phyloP scores from a whole-genome alignment of 306 rosid species.

The Calophaca sinica region DNA sequence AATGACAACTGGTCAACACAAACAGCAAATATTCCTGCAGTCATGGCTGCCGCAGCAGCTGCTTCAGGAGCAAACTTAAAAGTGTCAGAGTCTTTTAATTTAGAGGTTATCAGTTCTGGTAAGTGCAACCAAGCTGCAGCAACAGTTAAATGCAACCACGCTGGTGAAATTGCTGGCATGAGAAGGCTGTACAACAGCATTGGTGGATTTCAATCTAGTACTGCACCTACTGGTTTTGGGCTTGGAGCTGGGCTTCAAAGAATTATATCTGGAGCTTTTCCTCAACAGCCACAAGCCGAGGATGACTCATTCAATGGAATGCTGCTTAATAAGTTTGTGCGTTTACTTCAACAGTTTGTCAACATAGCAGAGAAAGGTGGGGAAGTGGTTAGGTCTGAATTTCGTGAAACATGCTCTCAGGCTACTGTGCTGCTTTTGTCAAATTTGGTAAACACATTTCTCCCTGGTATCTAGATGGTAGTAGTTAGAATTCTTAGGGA shows the following conservation, averaged over 20 bases:
- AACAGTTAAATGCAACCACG: slow-evolving; percentile 94
- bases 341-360: slow-evolving; percentile 90
- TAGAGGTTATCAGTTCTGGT: slow-evolving; percentile 97
- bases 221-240: slow-evolving; percentile 76
- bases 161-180: slow-evolving; percentile 99
- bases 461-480: slow-evolving; percentile 27
- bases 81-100: slow-evolving; percentile 85
- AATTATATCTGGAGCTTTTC: slow-evolving; percentile 93
- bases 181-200: slow-evolving; percentile 96
- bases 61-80: slow-evolving; percentile 94
- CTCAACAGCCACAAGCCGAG: slow-evolving; percentile 78
- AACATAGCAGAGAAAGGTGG: slow-evolving; percentile 90
- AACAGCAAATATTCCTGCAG: slow-evolving; percentile 94
- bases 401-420: slow-evolving; percentile 96
- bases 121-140: slow-evolving; percentile 92
- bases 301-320: slow-evolving; percentile 87
- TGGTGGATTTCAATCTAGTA: slow-evolving; percentile 86
- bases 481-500: slow-evolving; percentile 31
- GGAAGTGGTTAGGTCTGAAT: slow-evolving; percentile 83
- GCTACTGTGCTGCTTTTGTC: slow-evolving; percentile 95
- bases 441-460: slow-evolving; percentile 73
- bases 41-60: slow-evolving; percentile 97
- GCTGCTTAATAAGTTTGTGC: slow-evolving; percentile 87
- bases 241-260: slow-evolving; percentile 87
- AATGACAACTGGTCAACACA: slow-evolving; percentile 83